Base-by-base conservation (phyloP, 352 stramenopile species). In the Globisporangium okanoganense region DNA sequence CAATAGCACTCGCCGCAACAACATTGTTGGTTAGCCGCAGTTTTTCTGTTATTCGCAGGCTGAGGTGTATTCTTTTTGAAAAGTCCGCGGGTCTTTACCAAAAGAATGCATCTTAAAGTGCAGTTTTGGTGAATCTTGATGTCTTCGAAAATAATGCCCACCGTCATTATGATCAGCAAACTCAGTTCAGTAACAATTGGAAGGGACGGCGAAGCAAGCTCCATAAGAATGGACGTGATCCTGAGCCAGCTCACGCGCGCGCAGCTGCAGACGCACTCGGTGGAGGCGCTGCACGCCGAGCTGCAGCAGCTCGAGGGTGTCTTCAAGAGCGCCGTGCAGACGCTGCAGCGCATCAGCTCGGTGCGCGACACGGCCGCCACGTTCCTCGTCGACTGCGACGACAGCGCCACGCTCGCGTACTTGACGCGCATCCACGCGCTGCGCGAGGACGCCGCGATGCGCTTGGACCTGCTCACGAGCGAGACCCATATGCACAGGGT, bases 281-380 rank as follows among this genome's bases (percentile, higher is more conserved):
- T 36, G 44, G n/a, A 50, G 24, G 53, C 53, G 36, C 36, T 58
- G 35, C 52, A 58, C 52, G 52, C 35, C 16, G 52, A 58, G 52
- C 36, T 58, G 52, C 52, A 58, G 36, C 22, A 48, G 14, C 35
- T 58, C 52, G 52, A 58, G 16, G 10, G 22, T 8, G 22, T 58
- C 22, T 58, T 58, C 52, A 45, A n/a, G 41, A 33, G 55, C 41
- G 31, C 43, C 0, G 45, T 62, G 1, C 56, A 54, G 43, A 24
- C 22, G 31, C 56, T 62, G 27, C 56, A 62, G 56, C 43, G 56
- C 41, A 54, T 61, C 41, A 61, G 55, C 55, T 61, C 44, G 52
- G 52, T 58, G 22, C 52, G 52, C 36, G 52, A 58, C 52, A 58
- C 52, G 52, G 52, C 52, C 35, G 43, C 56, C 9, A 55, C 33